phyloP scores from a whole-genome alignment of 208 protist genomes.

The Leishmania amazonensis region DNA sequence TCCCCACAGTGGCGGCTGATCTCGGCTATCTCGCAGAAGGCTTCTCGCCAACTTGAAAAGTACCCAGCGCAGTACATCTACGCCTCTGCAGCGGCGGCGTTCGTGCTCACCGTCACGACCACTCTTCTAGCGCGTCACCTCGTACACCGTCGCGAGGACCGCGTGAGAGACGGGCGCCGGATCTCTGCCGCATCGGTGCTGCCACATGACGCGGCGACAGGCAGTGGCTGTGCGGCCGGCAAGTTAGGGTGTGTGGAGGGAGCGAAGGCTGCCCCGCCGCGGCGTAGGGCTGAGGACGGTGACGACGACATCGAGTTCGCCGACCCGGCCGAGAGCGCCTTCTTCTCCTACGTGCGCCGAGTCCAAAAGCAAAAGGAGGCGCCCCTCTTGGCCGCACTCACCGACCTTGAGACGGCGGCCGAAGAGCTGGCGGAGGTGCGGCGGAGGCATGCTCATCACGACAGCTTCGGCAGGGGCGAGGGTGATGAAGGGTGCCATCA shows the following conservation, averaged over 20 bases:
- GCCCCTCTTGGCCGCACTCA: slow-evolving; percentile 36
- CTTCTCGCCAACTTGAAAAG: not conserved
- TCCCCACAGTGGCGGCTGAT: slow-evolving; percentile 18
- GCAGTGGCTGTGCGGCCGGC: not conserved
- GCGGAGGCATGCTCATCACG: not conserved
- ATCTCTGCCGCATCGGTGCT: not conserved
- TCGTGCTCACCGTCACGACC: not conserved
- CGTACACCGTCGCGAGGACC: not conserved
- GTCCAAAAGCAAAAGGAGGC: slow-evolving; percentile 42
- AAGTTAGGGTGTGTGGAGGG: not conserved
- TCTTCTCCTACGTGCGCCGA: slow-evolving; percentile 38
- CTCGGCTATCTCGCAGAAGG: slow-evolving; percentile 1
- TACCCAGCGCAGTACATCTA: slow-evolving; percentile 3
- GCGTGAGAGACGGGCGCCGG: not conserved
- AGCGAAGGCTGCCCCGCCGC: not conserved
- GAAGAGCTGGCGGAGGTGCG: slow-evolving; percentile 1
- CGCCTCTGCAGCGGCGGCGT: not conserved
- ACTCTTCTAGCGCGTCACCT: not conserved
- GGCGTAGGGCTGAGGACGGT: not conserved
- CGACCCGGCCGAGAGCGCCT: slow-evolving; percentile 51
- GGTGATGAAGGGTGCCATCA: not conserved
- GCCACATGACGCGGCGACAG: not conserved
- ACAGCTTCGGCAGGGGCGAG: not conserved
- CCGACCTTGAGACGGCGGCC: slow-evolving; percentile 35
- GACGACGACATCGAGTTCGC: slow-evolving; percentile 53